Conservation (phyloP, 345 rosid genomes). For the Gossypium raimondii region DNA sequence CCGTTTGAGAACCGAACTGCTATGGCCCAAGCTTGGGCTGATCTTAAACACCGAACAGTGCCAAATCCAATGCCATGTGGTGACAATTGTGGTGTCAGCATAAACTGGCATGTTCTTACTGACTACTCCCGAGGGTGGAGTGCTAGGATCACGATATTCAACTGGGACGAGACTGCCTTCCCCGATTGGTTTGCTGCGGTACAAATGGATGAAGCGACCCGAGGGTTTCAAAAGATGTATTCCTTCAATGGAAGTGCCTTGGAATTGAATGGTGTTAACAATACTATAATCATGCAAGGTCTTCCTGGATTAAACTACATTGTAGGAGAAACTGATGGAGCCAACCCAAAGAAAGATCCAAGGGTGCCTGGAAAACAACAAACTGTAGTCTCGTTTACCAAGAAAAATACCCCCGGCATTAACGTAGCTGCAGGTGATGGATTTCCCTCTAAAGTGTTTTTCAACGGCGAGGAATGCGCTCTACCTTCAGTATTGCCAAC, state of each 20-base stretch:
- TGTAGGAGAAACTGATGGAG: conserved; percentile 56
- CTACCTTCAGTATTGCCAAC: conserved; percentile 62
- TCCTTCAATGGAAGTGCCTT: conserved; percentile 67
- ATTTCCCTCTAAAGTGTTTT: conserved; percentile 84
- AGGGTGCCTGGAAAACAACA: conserved; percentile 95
- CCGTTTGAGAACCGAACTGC: conserved; percentile 80
- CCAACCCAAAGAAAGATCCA: conserved; percentile 57
- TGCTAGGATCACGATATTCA: conserved; percentile 83
- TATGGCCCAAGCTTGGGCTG: conserved; percentile 64
- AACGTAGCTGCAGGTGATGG: conserved; percentile 73
- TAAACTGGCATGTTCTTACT: conserved; percentile 81
- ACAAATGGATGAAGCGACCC: conserved; percentile 52
- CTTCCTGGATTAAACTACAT: conserved; percentile 74
- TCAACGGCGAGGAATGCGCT: conserved; percentile 91
- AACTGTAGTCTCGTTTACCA: conserved; percentile 75
- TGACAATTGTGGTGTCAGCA: conserved; percentile 89
- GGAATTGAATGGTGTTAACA: conserved; percentile 38
- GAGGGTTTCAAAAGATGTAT: conserved; percentile 71
- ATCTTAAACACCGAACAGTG: conserved; percentile 42
- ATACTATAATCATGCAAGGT: conserved; percentile 75
- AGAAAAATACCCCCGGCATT: conserved; percentile 68
- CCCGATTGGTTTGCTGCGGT: conserved; percentile 89
- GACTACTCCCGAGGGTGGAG: conserved; percentile 82
- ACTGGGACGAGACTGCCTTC: conserved; percentile 72
- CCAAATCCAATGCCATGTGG: conserved; percentile 85